These are phyloP conservation scores for Talaromyces sp. DNA, from an alignment of 2,329 filamentous ascomycete genomes.

Conservation along the genomic window DNA sequence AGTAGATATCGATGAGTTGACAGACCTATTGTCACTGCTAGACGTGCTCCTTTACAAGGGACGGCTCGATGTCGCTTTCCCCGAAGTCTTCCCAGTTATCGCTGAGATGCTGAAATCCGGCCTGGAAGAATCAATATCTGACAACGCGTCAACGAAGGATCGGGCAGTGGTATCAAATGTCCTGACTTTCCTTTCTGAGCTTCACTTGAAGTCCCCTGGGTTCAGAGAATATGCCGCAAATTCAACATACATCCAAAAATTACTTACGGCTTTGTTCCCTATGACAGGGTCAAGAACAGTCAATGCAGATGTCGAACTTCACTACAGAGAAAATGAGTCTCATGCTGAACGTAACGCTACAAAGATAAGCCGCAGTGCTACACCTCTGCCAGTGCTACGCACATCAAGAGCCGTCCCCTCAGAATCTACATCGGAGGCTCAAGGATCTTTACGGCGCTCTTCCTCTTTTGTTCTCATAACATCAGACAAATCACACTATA, in stretches of 20 bases:
- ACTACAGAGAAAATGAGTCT: constrained; percentile 73
- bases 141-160: constrained; percentile 58
- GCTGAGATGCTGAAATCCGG: constrained; percentile 84
- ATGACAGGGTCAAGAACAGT: constrained; percentile 83
- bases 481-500: constrained; percentile 59
- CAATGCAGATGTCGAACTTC: constrained; percentile 79
- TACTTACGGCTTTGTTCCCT: constrained; percentile 80
- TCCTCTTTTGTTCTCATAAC: constrained; percentile 91
- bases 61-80: constrained; percentile 64
- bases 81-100: constrained; percentile 76
- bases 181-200: constrained; percentile 72
- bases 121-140: constrained; percentile 61
- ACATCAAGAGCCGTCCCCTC: constrained; percentile 61
- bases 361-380: constrained; percentile 71
- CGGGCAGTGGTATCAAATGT: constrained; percentile 69
- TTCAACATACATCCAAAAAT: constrained; percentile 76
- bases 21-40: constrained; percentile 71
- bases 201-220: constrained; percentile 70
- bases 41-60: constrained; percentile 63
- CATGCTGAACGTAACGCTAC: constrained; percentile 85
- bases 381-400: constrained; percentile 66
- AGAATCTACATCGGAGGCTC: constrained; percentile 42
- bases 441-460: constrained; percentile 68
- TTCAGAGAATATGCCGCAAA: constrained; percentile 80
- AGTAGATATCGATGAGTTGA: constrained; percentile 67